Percentiles rank a stretch among this genome's conserved stretches.
phyloP scores from a whole-genome alignment of 148 eudicot genomes.

The Hydrangea macrophylla region DNA sequence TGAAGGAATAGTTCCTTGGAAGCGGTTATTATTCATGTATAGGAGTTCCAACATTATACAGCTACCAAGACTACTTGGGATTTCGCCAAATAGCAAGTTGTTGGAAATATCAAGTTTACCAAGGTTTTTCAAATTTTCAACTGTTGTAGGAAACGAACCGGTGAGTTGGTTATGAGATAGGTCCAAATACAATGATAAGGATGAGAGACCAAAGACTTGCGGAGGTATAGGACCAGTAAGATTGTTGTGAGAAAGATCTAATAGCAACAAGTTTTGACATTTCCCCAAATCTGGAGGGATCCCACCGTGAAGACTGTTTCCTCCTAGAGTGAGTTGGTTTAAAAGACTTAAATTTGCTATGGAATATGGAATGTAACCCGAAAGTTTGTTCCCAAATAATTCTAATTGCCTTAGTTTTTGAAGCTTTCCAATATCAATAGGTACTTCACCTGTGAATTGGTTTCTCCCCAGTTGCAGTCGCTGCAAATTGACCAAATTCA shows the following conservation, averaged over 20 bases:
- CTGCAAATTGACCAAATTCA: conserved; percentile 19
- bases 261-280: conserved; percentile 17
- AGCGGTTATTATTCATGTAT: conserved; percentile 26
- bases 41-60: conserved; percentile 20
- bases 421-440: conserved; percentile 25
- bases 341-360: conserved; percentile 35
- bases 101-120: conserved; percentile 17
- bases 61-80: conserved; percentile 27
- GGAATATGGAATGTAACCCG: conserved; percentile 33
- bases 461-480: not conserved
- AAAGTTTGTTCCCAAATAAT: conserved; percentile 18
- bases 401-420: conserved; percentile 2
- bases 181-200: not conserved
- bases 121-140: conserved; percentile 29
- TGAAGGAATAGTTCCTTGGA: conserved; percentile 33
- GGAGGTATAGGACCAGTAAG: conserved; percentile 34
- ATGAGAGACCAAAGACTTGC: conserved; percentile 23
- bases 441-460: conserved; percentile 27
- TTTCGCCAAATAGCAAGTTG: conserved; percentile 29
- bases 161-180: conserved; percentile 25
- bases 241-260: conserved; percentile 26
- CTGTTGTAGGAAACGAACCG: conserved; percentile 32
- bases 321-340: conserved; percentile 1
- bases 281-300: conserved; percentile 41
- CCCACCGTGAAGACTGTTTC: conserved; percentile 25